A percentile compares a stretch with the other conserved stretches of the same genome.
Evolutionary conservation across 2,329 filamentous ascomycete species (phyloP).

Genomic region (Cercospora nicotianae): DNA sequence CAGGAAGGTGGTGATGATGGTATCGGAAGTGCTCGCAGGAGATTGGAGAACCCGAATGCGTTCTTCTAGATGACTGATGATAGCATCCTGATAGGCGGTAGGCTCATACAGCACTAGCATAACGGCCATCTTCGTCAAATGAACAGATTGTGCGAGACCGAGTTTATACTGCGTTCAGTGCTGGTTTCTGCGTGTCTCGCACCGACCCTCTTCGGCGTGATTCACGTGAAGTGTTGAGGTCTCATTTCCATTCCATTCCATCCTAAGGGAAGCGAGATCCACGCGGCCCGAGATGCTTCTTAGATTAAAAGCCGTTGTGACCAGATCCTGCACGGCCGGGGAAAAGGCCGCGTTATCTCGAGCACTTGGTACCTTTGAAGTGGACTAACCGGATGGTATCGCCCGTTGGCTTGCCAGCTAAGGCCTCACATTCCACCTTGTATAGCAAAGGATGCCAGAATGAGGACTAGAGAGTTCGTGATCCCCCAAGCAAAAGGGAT

Average conservation of each 20-base stretch:
- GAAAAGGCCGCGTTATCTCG: not conserved
- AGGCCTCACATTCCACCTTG: slow-evolving; percentile 72
- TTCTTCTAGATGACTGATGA: slow-evolving; percentile 36
- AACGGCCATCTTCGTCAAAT: not conserved
- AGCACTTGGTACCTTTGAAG: not conserved
- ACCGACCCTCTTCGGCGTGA: not conserved
- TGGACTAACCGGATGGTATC: not conserved
- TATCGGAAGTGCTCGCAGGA: slow-evolving; percentile 80
- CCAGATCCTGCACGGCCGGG: not conserved
- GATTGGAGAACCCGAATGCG: slow-evolving; percentile 42
- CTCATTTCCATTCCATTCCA: not conserved
- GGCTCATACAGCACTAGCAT: not conserved
- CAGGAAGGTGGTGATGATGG: slow-evolving; percentile 81
- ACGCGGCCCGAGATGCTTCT: not conserved
- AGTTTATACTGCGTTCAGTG: not conserved
- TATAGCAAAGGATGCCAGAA: slow-evolving; percentile 89
- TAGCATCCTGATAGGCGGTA: not conserved
- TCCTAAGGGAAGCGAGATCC: not conserved
- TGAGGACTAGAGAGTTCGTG: slow-evolving; percentile 77
- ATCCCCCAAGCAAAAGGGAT: slow-evolving; percentile 86
- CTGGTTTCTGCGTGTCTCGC: not conserved
- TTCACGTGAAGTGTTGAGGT: not conserved
- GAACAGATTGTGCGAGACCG: not conserved
- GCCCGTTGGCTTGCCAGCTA: not conserved
- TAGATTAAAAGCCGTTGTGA: not conserved